phyloP scores from a whole-genome alignment of 306 rosid genomes.

The Rubus idaeus region DNA sequence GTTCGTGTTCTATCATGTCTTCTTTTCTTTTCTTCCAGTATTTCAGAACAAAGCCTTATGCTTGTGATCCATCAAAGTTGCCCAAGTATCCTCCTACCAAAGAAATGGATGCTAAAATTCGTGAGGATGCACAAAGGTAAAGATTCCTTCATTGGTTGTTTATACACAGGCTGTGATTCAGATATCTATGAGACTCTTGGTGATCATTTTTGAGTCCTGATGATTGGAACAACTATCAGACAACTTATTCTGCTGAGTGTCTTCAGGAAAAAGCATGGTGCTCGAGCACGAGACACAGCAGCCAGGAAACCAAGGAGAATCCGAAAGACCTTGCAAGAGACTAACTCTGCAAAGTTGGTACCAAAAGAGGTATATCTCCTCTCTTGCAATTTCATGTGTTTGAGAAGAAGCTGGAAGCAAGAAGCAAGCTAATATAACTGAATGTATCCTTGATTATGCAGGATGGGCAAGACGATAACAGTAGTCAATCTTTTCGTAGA shows the following conservation, averaged over 20 bases:
- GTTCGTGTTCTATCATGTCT: conserved; percentile 11
- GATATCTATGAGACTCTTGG: neutral
- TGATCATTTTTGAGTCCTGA: neutral
- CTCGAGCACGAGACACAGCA: conserved; percentile 46
- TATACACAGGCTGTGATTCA: neutral
- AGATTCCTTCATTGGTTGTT: neutral
- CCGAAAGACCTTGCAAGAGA: conserved; percentile 48
- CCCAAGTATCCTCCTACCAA: conserved; percentile 93
- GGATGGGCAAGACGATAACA: conserved; percentile 39
- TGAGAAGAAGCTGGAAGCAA: neutral
- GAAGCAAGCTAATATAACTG: conserved; percentile 4
- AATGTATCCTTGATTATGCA: conserved; percentile 24
- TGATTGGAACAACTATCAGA: neutral
- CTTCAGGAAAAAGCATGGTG: conserved; percentile 60
- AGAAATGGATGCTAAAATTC: conserved; percentile 85
- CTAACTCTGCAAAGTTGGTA: conserved; percentile 27
- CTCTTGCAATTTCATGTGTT: conserved; percentile 3
- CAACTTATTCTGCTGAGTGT: neutral
- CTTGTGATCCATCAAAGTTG: conserved; percentile 78
- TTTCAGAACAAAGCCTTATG: conserved; percentile 70
- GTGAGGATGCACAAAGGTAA: conserved; percentile 65
- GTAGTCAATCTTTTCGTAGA: conserved; percentile 27
- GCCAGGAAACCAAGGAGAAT: conserved; percentile 58
- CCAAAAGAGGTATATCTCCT: conserved; percentile 53
- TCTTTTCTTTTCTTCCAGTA: conserved; percentile 46